Conservation (phyloP, 1,139 yeast species). For the Hanseniaspora sp. region DNA sequence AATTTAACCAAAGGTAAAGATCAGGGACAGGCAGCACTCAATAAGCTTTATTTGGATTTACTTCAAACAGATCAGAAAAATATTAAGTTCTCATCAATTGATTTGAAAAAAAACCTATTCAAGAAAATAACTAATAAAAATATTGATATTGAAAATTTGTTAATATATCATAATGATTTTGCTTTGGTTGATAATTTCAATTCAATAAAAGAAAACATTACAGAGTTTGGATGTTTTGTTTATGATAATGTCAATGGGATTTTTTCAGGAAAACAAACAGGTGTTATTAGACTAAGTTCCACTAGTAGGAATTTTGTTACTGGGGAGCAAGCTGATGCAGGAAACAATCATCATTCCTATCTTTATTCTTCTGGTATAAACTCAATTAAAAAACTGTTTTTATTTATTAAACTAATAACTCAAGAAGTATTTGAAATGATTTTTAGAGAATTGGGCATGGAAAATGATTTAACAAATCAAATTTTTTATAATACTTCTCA, state of each 20-base stretch:
- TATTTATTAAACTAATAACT: constrained; percentile 46
- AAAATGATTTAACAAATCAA: not conserved
- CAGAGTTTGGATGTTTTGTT: constrained; percentile 56
- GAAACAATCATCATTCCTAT: not conserved
- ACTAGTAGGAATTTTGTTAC: constrained; percentile 10
- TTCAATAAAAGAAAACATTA: constrained; percentile 38
- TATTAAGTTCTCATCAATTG: constrained; percentile 29
- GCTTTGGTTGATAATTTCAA: constrained; percentile 20
- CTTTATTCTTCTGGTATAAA: constrained; percentile 32
- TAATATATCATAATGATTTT: not conserved
- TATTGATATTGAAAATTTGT: constrained; percentile 3
- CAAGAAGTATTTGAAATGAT: constrained; percentile 53
- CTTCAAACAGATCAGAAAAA: constrained; percentile 26
- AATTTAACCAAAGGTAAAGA: constrained; percentile 38
- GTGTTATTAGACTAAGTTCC: constrained; percentile 54
- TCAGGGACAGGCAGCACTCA: constrained; percentile 34
- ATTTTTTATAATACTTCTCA: constrained; percentile 15
- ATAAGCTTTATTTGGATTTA: constrained; percentile 28
- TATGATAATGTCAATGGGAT: constrained; percentile 40
- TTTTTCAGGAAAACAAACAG: constrained; percentile 56
- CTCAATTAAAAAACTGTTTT: constrained; percentile 52
- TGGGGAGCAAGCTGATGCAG: not conserved
- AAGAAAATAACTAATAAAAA: constrained; percentile 34
- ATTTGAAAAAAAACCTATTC: constrained; percentile 28
- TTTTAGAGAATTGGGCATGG: constrained; percentile 41